A percentile compares a stretch with the other conserved stretches of the same genome.
Conservation (phyloP, 768 basidiomycete genomes). For the Trametes punicea region DNA sequence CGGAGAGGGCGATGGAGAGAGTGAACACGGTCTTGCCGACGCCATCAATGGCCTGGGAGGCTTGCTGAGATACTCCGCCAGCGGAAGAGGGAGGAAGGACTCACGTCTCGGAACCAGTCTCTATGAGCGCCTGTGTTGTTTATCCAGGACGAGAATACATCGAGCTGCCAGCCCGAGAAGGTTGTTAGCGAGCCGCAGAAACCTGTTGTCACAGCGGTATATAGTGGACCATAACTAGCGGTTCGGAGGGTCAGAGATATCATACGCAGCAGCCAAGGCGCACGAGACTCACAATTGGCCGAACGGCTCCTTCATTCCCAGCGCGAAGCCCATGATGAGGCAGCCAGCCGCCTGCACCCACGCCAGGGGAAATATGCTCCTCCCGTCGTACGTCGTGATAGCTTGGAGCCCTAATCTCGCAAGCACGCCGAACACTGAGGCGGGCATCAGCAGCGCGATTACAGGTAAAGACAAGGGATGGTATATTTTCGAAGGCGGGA, state of each 20-base stretch:
- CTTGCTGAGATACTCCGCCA: conserved; percentile 12
- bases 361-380: conserved; percentile 74
- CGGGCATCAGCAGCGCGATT: conserved; percentile 70
- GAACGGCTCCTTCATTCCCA: conserved; percentile 70
- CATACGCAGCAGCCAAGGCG: not conserved
- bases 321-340: conserved; percentile 81
- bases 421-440: conserved; percentile 83
- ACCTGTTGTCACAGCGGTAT: conserved; percentile 86
- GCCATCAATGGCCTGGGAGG: conserved; percentile 80
- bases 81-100: conserved; percentile 28
- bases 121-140: conserved; percentile 56
- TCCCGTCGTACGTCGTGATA: conserved; percentile 68
- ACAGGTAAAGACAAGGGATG: conserved; percentile 60
- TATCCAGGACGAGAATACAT: conserved; percentile 82
- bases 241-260: not conserved
- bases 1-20: conserved; percentile 69
- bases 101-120: conserved; percentile 68
- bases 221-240: conserved; percentile 81
- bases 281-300: conserved; percentile 62
- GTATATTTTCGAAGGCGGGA: conserved; percentile 37
- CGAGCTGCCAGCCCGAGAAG: conserved; percentile 93
- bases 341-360: conserved; percentile 90
- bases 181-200: conserved; percentile 97
- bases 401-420: conserved; percentile 77
- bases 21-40: conserved; percentile 79